These are phyloP conservation scores for Viridothelium virens DNA, from an alignment of 495 filamentous ascomycete genomes.

Conservation along the genomic window DNA sequence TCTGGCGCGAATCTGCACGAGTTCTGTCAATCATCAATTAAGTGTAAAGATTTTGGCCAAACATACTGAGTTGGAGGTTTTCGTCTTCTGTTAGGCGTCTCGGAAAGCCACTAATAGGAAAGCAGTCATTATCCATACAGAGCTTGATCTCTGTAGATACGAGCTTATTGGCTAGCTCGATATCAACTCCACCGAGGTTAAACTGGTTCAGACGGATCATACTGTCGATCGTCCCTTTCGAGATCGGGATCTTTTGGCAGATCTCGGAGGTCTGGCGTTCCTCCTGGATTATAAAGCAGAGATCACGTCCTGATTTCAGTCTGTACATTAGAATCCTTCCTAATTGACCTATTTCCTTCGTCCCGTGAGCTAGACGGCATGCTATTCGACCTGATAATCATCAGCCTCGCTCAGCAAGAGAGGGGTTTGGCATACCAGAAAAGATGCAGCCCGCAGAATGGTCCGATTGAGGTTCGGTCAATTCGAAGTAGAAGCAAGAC, in stretches of 20 bases:
- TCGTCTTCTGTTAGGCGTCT: not conserved
- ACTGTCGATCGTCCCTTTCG: not conserved
- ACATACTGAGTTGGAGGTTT: not conserved
- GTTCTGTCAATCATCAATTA: not conserved
- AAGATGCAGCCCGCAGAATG: not conserved
- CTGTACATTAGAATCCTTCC: not conserved
- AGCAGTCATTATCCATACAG: not conserved
- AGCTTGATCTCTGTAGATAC: not conserved
- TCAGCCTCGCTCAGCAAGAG: not conserved
- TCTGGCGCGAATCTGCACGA: not conserved
- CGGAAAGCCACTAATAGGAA: not conserved
- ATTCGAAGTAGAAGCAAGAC: not conserved
- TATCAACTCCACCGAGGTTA: not conserved
- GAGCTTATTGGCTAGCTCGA: not conserved
- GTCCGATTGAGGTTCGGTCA: not conserved
- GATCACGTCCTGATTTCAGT: not conserved
- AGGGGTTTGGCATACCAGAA: not conserved
- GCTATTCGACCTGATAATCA: constrained; percentile 1
- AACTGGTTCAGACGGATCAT: constrained; percentile 1
- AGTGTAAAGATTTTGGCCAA: not conserved
- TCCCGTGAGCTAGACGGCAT: not conserved
- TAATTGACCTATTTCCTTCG: not conserved
- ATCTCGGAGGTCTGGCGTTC: not conserved
- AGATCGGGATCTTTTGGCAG: not conserved
- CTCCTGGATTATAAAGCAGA: not conserved